Evolutionary conservation across 495 filamentous ascomycete species (phyloP).

Genomic region (Clohesyomyces aquaticus): DNA sequence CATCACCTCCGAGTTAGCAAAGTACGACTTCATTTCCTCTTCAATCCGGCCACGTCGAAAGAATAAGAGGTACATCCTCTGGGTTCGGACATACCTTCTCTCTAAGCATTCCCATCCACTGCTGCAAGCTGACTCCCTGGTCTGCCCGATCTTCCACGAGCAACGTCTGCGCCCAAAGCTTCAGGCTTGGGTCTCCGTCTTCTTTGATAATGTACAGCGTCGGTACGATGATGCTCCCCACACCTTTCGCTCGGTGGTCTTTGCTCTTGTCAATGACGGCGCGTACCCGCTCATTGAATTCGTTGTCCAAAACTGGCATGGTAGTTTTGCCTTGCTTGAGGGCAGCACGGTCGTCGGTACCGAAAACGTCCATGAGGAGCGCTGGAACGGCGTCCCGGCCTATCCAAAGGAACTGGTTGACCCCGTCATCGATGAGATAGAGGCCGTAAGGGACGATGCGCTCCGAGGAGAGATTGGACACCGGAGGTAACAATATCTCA

Average conservation of each 20-base stretch:
- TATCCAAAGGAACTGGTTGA: slow-evolving; percentile 97
- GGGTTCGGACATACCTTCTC: slow-evolving; percentile 79
- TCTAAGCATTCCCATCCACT: slow-evolving; percentile 89
- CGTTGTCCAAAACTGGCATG: slow-evolving; percentile 85
- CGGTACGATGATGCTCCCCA: slow-evolving; percentile 87
- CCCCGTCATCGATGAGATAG: slow-evolving; percentile 95
- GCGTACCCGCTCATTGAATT: slow-evolving; percentile 93
- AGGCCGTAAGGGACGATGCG: slow-evolving; percentile 90
- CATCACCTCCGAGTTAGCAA: slow-evolving; percentile 1
- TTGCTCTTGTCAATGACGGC: slow-evolving; percentile 89
- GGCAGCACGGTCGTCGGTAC: slow-evolving; percentile 73
- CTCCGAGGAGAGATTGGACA: slow-evolving; percentile 84
- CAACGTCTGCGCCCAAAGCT: slow-evolving; percentile 95
- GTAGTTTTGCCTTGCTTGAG: slow-evolving; percentile 88
- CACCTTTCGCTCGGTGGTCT: slow-evolving; percentile 80
- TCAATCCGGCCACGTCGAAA: slow-evolving; percentile 38
- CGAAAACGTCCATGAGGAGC: slow-evolving; percentile 87
- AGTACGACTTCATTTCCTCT: not conserved
- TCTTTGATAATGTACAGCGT: slow-evolving; percentile 92
- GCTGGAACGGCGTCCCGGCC: slow-evolving; percentile 91
- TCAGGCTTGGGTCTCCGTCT: slow-evolving; percentile 92
- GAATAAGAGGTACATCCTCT: slow-evolving; percentile 29
- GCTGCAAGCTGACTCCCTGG: slow-evolving; percentile 84
- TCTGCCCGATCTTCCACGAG: slow-evolving; percentile 95
- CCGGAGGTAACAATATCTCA: slow-evolving; percentile 82